A percentile compares a stretch with the other conserved stretches of the same genome.
Conservation (phyloP, 768 basidiomycete species). For the Lepiota brunneoincarnata region DNA sequence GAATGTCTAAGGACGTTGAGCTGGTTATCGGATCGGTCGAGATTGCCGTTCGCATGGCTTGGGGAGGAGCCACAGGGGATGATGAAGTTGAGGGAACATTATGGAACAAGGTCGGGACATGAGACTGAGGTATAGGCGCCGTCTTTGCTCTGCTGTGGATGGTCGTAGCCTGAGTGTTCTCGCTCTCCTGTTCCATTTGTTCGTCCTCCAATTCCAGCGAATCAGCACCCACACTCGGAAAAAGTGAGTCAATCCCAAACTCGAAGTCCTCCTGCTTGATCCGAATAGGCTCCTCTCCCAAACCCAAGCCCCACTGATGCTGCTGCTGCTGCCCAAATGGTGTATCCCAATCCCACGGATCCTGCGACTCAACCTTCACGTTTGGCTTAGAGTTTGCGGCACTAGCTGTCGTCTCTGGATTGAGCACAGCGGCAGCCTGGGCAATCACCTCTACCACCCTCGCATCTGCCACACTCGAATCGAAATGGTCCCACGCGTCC, state of each 20-base stretch:
- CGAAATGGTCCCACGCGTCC: slow-evolving; percentile 70
- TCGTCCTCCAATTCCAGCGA: slow-evolving; percentile 6
- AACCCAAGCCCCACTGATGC: slow-evolving; percentile 24
- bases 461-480: slow-evolving; percentile 38
- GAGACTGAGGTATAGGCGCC: slow-evolving; percentile 17
- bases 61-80: slow-evolving; percentile 4
- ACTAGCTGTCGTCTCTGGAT: slow-evolving; percentile 19
- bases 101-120: slow-evolving; percentile 40
- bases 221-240: slow-evolving; percentile 18
- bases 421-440: slow-evolving; percentile 30
- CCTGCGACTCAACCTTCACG: slow-evolving; percentile 44
- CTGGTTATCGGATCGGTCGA: not conserved
- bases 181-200: not conserved
- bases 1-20: slow-evolving; percentile 8
- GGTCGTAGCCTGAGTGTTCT: not conserved
- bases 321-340: slow-evolving; percentile 17
- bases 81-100: slow-evolving; percentile 29
- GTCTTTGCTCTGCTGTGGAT: not conserved
- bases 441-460: slow-evolving; percentile 42
- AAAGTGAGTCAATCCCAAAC: slow-evolving; percentile 35
- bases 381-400: slow-evolving; percentile 15
- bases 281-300: slow-evolving; percentile 27
- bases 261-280: slow-evolving; percentile 46
- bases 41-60: not conserved
- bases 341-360: slow-evolving; percentile 44